phyloP scores from a whole-genome alignment of 257 asterid species.

The Solanum paucissectum region DNA sequence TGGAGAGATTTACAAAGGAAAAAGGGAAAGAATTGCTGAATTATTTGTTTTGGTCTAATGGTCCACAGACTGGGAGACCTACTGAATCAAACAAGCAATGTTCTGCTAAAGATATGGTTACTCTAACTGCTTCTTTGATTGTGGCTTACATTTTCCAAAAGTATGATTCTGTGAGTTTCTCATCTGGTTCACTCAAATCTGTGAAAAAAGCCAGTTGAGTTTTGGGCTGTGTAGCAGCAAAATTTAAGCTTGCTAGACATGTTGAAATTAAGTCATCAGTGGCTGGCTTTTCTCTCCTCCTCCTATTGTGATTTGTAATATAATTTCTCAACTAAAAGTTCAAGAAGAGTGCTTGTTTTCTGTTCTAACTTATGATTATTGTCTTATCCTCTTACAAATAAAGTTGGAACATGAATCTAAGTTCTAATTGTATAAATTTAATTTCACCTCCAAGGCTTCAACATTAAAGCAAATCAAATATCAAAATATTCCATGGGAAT shows the following conservation, averaged over 20 bases:
- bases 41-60: slow-evolving; percentile 84
- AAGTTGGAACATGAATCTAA: not conserved
- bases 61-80: slow-evolving; percentile 74
- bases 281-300: not conserved
- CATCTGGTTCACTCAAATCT: slow-evolving; percentile 36
- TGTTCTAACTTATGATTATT: not conserved
- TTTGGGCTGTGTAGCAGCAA: not conserved
- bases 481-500: no score
- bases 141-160: slow-evolving; percentile 67
- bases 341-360: not conserved
- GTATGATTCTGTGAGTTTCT: slow-evolving; percentile 56
- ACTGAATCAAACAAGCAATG: slow-evolving; percentile 69
- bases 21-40: slow-evolving; percentile 44
- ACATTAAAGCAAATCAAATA: not conserved
- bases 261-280: not conserved
- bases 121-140: slow-evolving; percentile 58
- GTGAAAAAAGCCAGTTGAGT: slow-evolving; percentile 30
- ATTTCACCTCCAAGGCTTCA: not conserved
- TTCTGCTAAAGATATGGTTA: slow-evolving; percentile 48
- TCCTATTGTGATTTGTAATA: not conserved
- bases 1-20: slow-evolving; percentile 42
- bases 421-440: not conserved
- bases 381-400: not conserved
- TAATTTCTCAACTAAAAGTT: not conserved
- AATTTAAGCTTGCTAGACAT: not conserved